These are phyloP conservation scores for Globisporangium middletonii DNA, from an alignment of 352 stramenopile species.

Conservation along the genomic window DNA sequence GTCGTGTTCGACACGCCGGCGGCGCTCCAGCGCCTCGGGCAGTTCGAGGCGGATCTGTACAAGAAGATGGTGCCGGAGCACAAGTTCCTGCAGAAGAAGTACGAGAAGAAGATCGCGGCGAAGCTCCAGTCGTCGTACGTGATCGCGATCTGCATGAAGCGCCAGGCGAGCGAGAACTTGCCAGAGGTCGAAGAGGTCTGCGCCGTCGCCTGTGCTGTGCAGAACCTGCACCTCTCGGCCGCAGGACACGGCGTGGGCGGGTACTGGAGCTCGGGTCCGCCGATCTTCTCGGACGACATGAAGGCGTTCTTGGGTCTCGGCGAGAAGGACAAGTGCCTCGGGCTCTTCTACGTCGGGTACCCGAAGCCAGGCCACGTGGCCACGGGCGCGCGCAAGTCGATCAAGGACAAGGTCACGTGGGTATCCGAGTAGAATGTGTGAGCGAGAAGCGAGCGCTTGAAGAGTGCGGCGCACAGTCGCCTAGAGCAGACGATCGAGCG, in stretches of 20 bases:
- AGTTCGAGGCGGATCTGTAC: constrained; percentile 67
- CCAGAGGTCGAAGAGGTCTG: constrained; percentile 81
- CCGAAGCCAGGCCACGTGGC: constrained; percentile 41
- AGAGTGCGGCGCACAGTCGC: not conserved
- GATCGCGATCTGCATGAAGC: constrained; percentile 86
- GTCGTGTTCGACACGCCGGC: constrained; percentile 62
- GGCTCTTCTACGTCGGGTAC: constrained; percentile 81
- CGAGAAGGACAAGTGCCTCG: constrained; percentile 72
- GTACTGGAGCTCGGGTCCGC: constrained; percentile 83
- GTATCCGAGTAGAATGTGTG: constrained; percentile 15
- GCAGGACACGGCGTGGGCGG: constrained; percentile 58
- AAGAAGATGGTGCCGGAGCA: constrained; percentile 51
- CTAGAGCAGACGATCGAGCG: not conserved
- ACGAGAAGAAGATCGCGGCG: constrained; percentile 71
- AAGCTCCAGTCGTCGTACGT: constrained; percentile 68
- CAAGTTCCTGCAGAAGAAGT: constrained; percentile 74
- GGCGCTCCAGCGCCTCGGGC: constrained; percentile 43
- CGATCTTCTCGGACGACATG: constrained; percentile 69
- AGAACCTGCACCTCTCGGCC: constrained; percentile 82
- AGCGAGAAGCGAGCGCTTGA: no score
- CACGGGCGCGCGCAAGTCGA: constrained; percentile 57
- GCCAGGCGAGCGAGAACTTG: constrained; percentile 73
- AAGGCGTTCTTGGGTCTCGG: constrained; percentile 69
- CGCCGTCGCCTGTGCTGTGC: constrained; percentile 65
- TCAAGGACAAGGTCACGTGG: constrained; percentile 75